Conservation (phyloP, 106 monocot species). For the Narthecium ossifragum region DNA sequence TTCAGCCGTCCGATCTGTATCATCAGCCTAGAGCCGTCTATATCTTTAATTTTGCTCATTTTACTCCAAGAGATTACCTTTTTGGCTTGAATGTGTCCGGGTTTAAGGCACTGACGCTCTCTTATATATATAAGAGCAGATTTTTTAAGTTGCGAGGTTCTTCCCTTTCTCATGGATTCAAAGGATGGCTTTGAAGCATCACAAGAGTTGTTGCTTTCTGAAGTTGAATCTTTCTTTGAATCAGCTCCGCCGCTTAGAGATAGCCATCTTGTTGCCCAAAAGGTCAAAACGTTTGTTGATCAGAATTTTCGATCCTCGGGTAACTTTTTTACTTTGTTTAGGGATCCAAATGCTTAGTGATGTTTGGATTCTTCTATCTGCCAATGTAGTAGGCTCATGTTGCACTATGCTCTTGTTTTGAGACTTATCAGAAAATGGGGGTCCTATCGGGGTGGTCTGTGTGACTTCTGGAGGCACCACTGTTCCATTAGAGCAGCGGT, state of each 20-base stretch:
- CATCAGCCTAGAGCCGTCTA: too few species aligned
- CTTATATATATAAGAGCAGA: too few species aligned
- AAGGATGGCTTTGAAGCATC: slow-evolving; percentile 6
- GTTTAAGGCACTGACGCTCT: too few species aligned
- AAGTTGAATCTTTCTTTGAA: slow-evolving; percentile 55
- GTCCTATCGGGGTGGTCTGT: slow-evolving; percentile 58
- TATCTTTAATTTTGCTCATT: too few species aligned
- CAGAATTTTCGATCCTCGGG: slow-evolving; percentile 30
- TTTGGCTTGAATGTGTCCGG: too few species aligned
- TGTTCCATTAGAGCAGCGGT: slow-evolving; percentile 93
- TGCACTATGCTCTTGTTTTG: too few species aligned
- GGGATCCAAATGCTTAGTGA: neutral
- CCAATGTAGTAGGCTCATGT: too few species aligned
- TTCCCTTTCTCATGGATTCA: slow-evolving; percentile 20
- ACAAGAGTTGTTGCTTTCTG: slow-evolving; percentile 1
- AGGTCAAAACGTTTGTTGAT: slow-evolving; percentile 34
- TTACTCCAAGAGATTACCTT: too few species aligned
- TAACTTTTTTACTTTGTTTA: neutral
- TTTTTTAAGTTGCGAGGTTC: too few species aligned
- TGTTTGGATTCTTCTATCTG: neutral
- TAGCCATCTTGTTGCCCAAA: slow-evolving; percentile 25
- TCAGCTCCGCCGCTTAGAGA: slow-evolving; percentile 58
- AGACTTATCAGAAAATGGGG: slow-evolving; percentile 23
- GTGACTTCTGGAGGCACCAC: slow-evolving; percentile 97
- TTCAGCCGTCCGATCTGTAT: too few species aligned